Percentiles rank a stretch among this genome's conserved stretches.
phyloP scores from a whole-genome alignment of 495 filamentous ascomycete genomes.

The Aspergillus heteromorphus region DNA sequence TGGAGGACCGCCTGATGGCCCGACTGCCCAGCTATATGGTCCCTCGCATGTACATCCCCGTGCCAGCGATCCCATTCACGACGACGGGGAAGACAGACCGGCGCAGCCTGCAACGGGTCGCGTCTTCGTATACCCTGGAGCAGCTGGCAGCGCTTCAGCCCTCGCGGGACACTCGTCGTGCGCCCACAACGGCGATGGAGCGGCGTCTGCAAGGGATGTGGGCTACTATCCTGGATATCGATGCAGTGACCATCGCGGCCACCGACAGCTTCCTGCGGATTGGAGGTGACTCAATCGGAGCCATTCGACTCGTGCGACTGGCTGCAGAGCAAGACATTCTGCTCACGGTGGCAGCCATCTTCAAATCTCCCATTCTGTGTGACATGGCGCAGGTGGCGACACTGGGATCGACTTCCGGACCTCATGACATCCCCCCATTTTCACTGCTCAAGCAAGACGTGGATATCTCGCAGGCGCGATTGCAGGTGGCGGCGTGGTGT shows the following conservation, averaged over 20 bases:
- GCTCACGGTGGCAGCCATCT: background rate
- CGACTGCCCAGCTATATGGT: background rate
- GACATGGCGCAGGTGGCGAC: background rate
- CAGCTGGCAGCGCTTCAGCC: background rate
- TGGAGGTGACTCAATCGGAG: background rate
- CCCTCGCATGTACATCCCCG: background rate
- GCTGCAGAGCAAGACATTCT: too few relatives aligned
- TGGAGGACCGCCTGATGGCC: too few relatives aligned
- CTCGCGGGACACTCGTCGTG: too few relatives aligned
- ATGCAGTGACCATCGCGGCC: background rate
- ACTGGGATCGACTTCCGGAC: background rate
- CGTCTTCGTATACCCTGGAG: background rate
- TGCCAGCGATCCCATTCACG: background rate
- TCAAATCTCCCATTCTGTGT: background rate
- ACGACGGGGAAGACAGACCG: background rate
- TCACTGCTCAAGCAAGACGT: conserved; percentile 13
- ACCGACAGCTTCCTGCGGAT: background rate
- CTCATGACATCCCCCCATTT: conserved; percentile 11
- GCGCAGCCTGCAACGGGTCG: background rate
- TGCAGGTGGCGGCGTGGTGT: conserved; percentile 12
- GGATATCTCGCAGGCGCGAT: background rate
- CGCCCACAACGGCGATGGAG: too few relatives aligned
- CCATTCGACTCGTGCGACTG: background rate
- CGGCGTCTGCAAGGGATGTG: background rate
- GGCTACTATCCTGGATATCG: background rate